phyloP scores from a whole-genome alignment of 2,329 filamentous ascomycete genomes.

The Phoma herbarum region DNA sequence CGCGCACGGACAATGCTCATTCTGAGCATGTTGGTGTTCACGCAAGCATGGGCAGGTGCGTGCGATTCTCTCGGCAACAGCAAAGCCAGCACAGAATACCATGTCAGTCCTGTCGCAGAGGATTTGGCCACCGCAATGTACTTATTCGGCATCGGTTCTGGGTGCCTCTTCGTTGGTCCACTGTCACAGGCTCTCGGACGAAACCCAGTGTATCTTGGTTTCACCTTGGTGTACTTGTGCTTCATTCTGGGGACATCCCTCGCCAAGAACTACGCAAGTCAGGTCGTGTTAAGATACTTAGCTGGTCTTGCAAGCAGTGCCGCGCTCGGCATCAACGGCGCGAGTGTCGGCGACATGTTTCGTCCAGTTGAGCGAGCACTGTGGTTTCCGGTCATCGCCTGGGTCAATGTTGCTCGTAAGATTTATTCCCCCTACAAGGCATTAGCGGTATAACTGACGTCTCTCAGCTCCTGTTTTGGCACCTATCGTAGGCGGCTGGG shows the following conservation, averaged over 20 bases:
- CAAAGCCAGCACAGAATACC: constrained; percentile 10
- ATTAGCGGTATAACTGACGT: not conserved
- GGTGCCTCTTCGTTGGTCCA: constrained; percentile 16
- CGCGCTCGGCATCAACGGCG: constrained; percentile 16
- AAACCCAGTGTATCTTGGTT: constrained; percentile 11
- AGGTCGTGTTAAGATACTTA: constrained; percentile 14
- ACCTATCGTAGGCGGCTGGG: constrained; percentile 17
- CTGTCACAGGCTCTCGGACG: constrained; percentile 13
- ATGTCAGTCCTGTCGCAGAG: constrained; percentile 18
- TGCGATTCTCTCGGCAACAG: constrained; percentile 8
- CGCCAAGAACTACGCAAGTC: constrained; percentile 1
- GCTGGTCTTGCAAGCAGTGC: constrained; percentile 17
- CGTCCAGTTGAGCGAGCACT: constrained; percentile 8
- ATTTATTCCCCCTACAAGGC: not conserved
- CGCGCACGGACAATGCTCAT: constrained; percentile 4
- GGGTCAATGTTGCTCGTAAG: constrained; percentile 20
- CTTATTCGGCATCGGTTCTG: constrained; percentile 18
- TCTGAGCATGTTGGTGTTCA: constrained; percentile 8
- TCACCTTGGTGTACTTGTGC: constrained; percentile 6
- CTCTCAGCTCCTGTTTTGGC: constrained; percentile 14
- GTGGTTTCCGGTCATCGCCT: constrained; percentile 19
- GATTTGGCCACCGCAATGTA: constrained; percentile 14
- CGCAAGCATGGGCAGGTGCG: constrained; percentile 13
- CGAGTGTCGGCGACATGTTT: constrained; percentile 18
- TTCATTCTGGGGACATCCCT: constrained; percentile 15